Base-by-base conservation (phyloP, 2,329 filamentous ascomycete species). In the Aspergillus terreus region DNA sequence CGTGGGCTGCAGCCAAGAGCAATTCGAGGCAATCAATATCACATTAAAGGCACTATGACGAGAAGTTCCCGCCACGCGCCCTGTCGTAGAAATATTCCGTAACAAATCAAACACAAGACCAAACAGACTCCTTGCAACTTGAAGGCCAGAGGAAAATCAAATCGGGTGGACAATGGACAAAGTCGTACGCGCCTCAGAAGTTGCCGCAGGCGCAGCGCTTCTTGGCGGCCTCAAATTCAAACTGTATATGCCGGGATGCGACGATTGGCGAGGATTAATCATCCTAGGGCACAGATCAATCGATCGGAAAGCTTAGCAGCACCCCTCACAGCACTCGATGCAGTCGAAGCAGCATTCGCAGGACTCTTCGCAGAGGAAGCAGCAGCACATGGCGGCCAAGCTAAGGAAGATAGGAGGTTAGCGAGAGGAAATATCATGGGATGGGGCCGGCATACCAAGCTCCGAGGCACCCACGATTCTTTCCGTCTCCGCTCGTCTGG, bases 261-360 rank as follows among this genome's bases (percentile, higher is more conserved):
- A 56, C 48, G 54, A 57, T 51, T 7, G n/a, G 30, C 35, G 57
- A 53, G 52, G 44, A 58, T 58, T 44, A 44, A 57, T 66, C 56
- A 49, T 63, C 42, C 55, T 2, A 54, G 48, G 47, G 61, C 61
- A 56, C 57, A 56, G 50, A 46, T 63, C 46, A 53, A 54, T 60
- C 49, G 47, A 44, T 32, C 30, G 40, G 33, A 17, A 17, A 23
- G 25, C 44, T 61, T 67, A 71, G 56, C 68, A 71, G 56, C 68
- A 71, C 62, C 67, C 62, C 46, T 71, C 68, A 48, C 70, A 76
- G 66, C 78, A 82, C 52, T 80, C 80, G 60, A 79, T 79, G 66
- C 81, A 84, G 4, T 84, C 82, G n/a, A 77, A 71, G 63, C 82
- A 85, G 70, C 82, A 84, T 66, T 84, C 82, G 61, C 82, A 85